These are phyloP conservation scores for Hirschioporus abietinus DNA, from an alignment of 768 basidiomycete species.

Conservation along the genomic window DNA sequence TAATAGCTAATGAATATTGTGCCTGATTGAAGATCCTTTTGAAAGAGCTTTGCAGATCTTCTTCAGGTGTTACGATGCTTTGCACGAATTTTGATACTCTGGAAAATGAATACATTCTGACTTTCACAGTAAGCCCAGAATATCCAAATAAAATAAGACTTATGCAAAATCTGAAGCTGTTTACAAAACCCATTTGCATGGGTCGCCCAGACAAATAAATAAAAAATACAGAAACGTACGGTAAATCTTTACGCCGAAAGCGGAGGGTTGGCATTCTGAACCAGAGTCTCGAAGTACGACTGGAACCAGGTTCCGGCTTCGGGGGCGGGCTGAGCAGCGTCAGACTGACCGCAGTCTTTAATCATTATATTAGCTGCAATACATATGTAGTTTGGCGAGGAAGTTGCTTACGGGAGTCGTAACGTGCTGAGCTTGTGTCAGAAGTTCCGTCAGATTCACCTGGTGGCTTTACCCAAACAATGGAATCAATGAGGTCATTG, in stretches of 20 bases:
- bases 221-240: not conserved
- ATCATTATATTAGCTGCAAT: not conserved
- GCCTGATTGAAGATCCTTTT: too few species aligned
- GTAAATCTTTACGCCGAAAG: constrained; percentile 10
- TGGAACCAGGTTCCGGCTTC: constrained; percentile 35
- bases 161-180: not conserved
- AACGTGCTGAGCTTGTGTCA: constrained; percentile 26
- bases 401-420: constrained; percentile 18
- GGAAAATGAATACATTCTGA: too few species aligned
- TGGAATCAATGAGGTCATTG: constrained; percentile 26
- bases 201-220: not conserved
- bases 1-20: too few species aligned
- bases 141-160: too few species aligned
- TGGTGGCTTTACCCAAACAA: constrained; percentile 39
- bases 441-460: constrained; percentile 36
- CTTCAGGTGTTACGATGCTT: too few species aligned
- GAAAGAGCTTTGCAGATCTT: too few species aligned
- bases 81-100: too few species aligned
- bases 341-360: constrained; percentile 10
- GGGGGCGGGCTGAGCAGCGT: constrained; percentile 27
- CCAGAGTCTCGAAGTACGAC: constrained; percentile 24
- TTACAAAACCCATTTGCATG: not conserved
- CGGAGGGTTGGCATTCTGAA: constrained; percentile 24
- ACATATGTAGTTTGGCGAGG: not conserved
- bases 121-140: too few species aligned